A percentile compares a stretch with the other conserved stretches of the same genome.
phyloP scores from a whole-genome alignment of 1,139 yeast genomes.

The Lodderomyces theae region DNA sequence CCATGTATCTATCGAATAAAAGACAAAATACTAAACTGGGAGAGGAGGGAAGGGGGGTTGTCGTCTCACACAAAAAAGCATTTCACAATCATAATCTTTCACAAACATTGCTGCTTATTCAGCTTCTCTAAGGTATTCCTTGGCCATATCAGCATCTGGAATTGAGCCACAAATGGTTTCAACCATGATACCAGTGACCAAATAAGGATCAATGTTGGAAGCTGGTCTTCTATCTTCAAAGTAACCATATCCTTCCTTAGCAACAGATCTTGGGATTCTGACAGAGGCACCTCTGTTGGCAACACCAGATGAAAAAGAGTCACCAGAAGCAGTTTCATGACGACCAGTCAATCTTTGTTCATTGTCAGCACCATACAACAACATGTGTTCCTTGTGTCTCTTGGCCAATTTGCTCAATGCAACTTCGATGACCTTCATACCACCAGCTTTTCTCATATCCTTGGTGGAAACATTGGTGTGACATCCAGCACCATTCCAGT shows the following conservation, averaged over 20 bases:
- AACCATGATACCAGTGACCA: constrained; percentile 96
- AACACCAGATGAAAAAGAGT: constrained; percentile 90
- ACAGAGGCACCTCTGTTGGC: constrained; percentile 99
- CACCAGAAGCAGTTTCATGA: constrained; percentile 96
- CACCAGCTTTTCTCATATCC: constrained; percentile 90
- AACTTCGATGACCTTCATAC: constrained; percentile 88
- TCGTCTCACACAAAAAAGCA: not conserved
- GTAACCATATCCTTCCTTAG: constrained; percentile 97
- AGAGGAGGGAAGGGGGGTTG: not conserved
- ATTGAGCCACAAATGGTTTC: constrained; percentile 96
- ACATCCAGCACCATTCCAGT: constrained; percentile 99
- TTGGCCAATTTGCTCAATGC: constrained; percentile 92
- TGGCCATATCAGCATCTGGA: constrained; percentile 93
- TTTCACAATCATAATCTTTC: not conserved
- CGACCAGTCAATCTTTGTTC: constrained; percentile 94
- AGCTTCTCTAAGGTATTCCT: constrained; percentile 75
- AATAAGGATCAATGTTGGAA: constrained; percentile 97
- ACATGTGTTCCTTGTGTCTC: constrained; percentile 96
- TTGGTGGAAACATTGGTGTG: constrained; percentile 97
- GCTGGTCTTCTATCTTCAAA: constrained; percentile 99
- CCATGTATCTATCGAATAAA: not conserved
- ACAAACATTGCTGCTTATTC: constrained; percentile 24
- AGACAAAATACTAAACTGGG: not conserved
- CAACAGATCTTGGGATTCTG: constrained; percentile 98
- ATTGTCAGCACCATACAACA: constrained; percentile 92